phyloP scores from a whole-genome alignment of 108 stramenopile species.

The Nitzschia putrida region DNA sequence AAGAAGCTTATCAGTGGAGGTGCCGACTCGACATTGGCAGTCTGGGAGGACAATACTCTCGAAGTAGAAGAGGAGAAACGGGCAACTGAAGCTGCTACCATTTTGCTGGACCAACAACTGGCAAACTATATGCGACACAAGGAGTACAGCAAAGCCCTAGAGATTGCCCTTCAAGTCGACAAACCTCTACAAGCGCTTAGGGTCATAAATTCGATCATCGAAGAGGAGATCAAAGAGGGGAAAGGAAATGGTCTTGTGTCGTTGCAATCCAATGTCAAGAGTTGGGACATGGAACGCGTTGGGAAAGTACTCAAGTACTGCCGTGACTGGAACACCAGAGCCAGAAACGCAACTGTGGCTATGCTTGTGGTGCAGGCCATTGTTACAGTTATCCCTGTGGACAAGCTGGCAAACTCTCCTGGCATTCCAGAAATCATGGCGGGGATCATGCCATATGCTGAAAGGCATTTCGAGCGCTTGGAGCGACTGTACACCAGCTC shows the following conservation, averaged over 20 bases:
- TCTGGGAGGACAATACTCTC: constrained; percentile 92
- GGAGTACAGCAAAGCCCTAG: constrained; percentile 83
- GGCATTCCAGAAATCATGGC: constrained; percentile 77
- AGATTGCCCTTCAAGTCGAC: constrained; percentile 79
- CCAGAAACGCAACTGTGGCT: constrained; percentile 77
- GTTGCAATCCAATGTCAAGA: constrained; percentile 63
- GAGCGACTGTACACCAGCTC: constrained; percentile 72
- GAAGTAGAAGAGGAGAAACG: constrained; percentile 72
- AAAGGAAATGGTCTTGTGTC: constrained; percentile 43
- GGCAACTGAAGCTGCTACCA: constrained; percentile 67
- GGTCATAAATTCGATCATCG: constrained; percentile 72
- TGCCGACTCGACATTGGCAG: constrained; percentile 86
- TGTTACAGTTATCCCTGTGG: constrained; percentile 65
- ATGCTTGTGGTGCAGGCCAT: constrained; percentile 75
- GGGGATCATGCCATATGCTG: constrained; percentile 82
- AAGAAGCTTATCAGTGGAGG: constrained; percentile 85
- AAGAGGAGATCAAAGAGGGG: constrained; percentile 47
- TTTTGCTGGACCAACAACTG: constrained; percentile 82
- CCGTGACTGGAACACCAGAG: constrained; percentile 87
- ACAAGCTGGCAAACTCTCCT: constrained; percentile 54
- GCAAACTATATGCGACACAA: constrained; percentile 87
- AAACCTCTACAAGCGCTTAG: constrained; percentile 82
- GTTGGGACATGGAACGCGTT: constrained; percentile 67
- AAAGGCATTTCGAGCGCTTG: constrained; percentile 85
- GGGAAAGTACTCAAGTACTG: constrained; percentile 83